Conservation (phyloP, 345 rosid species). For the Excoecaria cochinchinensis region DNA sequence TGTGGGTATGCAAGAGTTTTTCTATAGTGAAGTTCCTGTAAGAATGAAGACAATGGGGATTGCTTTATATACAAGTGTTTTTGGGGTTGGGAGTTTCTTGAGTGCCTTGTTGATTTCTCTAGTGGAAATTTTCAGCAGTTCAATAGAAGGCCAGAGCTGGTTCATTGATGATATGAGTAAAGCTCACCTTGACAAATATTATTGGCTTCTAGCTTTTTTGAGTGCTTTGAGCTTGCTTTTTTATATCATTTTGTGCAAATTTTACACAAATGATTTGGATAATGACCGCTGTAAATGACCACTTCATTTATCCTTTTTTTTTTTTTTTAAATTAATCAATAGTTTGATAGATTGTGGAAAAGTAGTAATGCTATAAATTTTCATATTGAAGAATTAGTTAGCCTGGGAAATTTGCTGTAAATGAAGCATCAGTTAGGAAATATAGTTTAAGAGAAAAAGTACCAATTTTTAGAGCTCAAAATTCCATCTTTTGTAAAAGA, state of each 20-base stretch:
- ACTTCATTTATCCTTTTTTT: too few species aligned
- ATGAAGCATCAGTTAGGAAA: background rate
- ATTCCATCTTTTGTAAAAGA: background rate
- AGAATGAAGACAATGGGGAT: constrained; percentile 92
- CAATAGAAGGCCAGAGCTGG: constrained; percentile 57
- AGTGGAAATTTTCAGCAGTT: constrained; percentile 46
- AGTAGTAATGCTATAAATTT: too few species aligned
- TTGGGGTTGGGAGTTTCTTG: constrained; percentile 88
- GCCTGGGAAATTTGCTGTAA: too few species aligned
- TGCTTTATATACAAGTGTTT: constrained; percentile 84
- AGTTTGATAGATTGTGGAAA: too few species aligned
- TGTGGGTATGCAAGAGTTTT: constrained; percentile 97
- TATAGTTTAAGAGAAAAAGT: too few species aligned
- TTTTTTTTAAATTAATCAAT: too few species aligned
- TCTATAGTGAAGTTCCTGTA: constrained; percentile 80
- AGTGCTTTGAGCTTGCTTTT: constrained; percentile 58
- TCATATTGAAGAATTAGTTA: too few species aligned
- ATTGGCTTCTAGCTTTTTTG: constrained; percentile 67
- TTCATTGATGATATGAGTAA: constrained; percentile 87
- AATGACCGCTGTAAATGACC: constrained; percentile 15
- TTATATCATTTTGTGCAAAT: constrained; percentile 57
- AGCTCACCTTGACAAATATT: constrained; percentile 68
- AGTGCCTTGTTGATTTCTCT: constrained; percentile 71
- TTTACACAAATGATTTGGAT: constrained; percentile 36
- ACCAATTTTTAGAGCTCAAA: background rate